phyloP scores from a whole-genome alignment of 1,284 basidiomycete genomes.

The Ustilago loliicola region DNA sequence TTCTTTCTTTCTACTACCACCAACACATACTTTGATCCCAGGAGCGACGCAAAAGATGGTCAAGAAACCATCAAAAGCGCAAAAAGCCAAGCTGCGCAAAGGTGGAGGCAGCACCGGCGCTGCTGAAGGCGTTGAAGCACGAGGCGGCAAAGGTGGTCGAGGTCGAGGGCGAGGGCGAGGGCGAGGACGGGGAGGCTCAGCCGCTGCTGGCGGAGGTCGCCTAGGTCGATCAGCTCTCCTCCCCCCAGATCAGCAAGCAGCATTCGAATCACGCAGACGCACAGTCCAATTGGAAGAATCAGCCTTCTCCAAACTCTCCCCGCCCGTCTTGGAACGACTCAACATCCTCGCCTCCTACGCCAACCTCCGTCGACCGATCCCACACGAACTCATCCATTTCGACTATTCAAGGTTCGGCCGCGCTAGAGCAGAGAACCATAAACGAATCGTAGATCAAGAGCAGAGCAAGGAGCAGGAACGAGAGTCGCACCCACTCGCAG shows the following conservation, averaged over 20 bases:
- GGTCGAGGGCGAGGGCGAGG: conserved; percentile 31
- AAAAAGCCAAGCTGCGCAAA: conserved; percentile 46
- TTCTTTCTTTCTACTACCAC: background rate
- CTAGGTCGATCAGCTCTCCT: conserved; percentile 34
- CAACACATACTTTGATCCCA: background rate
- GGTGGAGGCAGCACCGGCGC: conserved; percentile 18
- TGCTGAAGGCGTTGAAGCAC: conserved; percentile 12
- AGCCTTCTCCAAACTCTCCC: conserved; percentile 54
- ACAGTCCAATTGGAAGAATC: conserved; percentile 56
- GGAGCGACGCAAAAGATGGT: conserved; percentile 30
- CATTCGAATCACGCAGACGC: conserved; percentile 37
- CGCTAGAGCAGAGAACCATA: conserved; percentile 40
- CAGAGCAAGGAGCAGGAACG: conserved; percentile 17
- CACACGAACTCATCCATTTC: conserved; percentile 27
- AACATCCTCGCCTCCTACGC: conserved; percentile 55
- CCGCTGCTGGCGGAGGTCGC: conserved; percentile 13
- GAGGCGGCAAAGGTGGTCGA: conserved; percentile 23
- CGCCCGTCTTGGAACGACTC: conserved; percentile 55
- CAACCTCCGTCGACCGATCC: conserved; percentile 43
- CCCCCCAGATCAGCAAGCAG: conserved; percentile 41
- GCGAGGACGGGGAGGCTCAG: conserved; percentile 19
- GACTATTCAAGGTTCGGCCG: conserved; percentile 49
- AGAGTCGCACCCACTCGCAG: conserved; percentile 34
- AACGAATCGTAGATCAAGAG: conserved; percentile 19
- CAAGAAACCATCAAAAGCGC: conserved; percentile 53